Evolutionary conservation across 768 basidiomycete species (phyloP).

Genomic region (Pisolithus orientalis): DNA sequence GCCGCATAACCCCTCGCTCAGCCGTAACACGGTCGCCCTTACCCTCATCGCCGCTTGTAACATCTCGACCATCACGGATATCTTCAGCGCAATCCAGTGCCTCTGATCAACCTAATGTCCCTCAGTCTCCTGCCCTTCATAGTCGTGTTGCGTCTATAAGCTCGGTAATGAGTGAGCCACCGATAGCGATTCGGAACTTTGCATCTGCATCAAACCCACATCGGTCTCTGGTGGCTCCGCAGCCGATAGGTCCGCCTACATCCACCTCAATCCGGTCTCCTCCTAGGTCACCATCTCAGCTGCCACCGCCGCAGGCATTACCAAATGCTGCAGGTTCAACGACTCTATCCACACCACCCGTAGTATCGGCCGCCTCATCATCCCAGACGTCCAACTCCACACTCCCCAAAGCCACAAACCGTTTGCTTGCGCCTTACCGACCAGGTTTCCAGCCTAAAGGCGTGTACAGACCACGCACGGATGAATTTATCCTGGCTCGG

Average conservation of each 20-base stretch:
- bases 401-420: slow-evolving; percentile 15
- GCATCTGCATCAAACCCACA: neutral
- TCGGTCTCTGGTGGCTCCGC: slow-evolving; percentile 2
- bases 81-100: slow-evolving; percentile 13
- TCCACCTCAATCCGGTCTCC: slow-evolving; percentile 5
- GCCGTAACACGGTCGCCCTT: slow-evolving; percentile 16
- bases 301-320: slow-evolving; percentile 8
- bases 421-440: slow-evolving; percentile 60
- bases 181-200: neutral
- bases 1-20: slow-evolving; percentile 39
- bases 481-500: slow-evolving; percentile 57
- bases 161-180: slow-evolving; percentile 13
- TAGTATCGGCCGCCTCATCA: slow-evolving; percentile 15
- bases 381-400: slow-evolving; percentile 19
- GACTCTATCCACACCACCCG: slow-evolving; percentile 8
- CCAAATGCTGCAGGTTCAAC: slow-evolving; percentile 7
- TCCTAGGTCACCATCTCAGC: slow-evolving; percentile 3
- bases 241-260: neutral
- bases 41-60: slow-evolving; percentile 32
- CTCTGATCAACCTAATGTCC: slow-evolving; percentile 15
- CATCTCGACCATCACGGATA: slow-evolving; percentile 15
- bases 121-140: slow-evolving; percentile 23
- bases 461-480: slow-evolving; percentile 71
- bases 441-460: slow-evolving; percentile 94
- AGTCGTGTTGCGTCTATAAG: slow-evolving; percentile 29